Conservation (phyloP, 768 basidiomycete species). For the Mycena indigotica region DNA sequence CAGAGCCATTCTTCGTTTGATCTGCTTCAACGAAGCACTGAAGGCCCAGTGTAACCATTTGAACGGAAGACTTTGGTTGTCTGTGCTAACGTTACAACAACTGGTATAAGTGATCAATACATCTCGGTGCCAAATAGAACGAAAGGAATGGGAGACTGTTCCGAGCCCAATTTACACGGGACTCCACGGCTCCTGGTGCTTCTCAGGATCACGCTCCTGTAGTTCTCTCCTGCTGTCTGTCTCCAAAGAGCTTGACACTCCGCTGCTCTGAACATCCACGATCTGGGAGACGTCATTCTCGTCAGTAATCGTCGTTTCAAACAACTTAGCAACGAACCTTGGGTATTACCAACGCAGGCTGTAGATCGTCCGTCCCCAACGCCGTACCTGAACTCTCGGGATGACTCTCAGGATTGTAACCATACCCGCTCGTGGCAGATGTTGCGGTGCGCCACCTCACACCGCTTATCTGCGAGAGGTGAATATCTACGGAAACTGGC, state of each 20-base stretch:
- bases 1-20: too few relatives aligned
- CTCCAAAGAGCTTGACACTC: neutral
- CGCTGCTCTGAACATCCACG: neutral
- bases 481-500: constrained; percentile 43
- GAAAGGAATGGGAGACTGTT: too few relatives aligned
- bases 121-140: neutral
- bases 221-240: neutral
- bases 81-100: neutral
- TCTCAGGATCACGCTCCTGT: neutral
- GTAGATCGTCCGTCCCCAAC: neutral
- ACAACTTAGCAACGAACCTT: neutral
- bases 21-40: too few relatives aligned
- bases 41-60: too few relatives aligned
- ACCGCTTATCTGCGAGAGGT: constrained; percentile 34
- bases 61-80: too few relatives aligned
- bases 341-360: neutral
- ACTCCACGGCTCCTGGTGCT: neutral
- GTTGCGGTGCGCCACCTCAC: neutral
- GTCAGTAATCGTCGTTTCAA: neutral
- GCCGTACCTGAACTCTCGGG: neutral
- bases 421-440: neutral
- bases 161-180: too few relatives aligned
- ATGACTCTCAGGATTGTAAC: neutral
- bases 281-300: neutral
- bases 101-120: neutral